Base-by-base conservation (phyloP, 2,329 filamentous ascomycete species). In the Alternaria dauci region DNA sequence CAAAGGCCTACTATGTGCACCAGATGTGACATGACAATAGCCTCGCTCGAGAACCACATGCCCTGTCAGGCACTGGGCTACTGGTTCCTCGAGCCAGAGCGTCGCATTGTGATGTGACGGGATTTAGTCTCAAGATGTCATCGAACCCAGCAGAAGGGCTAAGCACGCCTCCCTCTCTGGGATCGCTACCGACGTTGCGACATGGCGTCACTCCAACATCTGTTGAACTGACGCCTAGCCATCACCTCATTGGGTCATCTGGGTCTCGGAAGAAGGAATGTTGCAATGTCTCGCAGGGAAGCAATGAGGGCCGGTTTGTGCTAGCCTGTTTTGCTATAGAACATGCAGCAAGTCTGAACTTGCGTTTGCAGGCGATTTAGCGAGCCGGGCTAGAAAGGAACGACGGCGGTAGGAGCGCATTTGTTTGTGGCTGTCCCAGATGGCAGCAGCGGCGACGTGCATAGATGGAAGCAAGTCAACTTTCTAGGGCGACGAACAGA, bases 311-410 rank as follows among this genome's bases (percentile, higher is more conserved):
- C 32, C 5, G 14, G 46, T 2, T 2, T n/a, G 32, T 50, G 46
- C 46, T 50, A 50, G 46, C 32, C 32, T 38, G 0, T 36, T 50
- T 4, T 12, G 46, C 46, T 1, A 11, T 50, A 26, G 30, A 50
- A 20, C 46, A 36, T 50, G 46, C 46, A 50, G 46, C 5, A 38
- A 36, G 32, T 25, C 30, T 50, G 46, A 50, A 50, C 46, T 26
- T 36, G 46, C 18, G 32, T 50, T 50, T 36, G 46, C 46, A 50
- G 46, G 34, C 30, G 46, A 23, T 12, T 50, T 50, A 38, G 46
- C 46, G 32, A 50, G 46, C 30, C 4, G 23, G 34, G 30, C 46
- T 36, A 36, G 30, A 23, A 36, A 36, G 18, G 12, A 6, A 36
- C 16, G 2, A n/a, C 14, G 20, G 42, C 25, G 25, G 30, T 2